phyloP scores from a whole-genome alignment of 768 basidiomycete species.

The Mycena venus region DNA sequence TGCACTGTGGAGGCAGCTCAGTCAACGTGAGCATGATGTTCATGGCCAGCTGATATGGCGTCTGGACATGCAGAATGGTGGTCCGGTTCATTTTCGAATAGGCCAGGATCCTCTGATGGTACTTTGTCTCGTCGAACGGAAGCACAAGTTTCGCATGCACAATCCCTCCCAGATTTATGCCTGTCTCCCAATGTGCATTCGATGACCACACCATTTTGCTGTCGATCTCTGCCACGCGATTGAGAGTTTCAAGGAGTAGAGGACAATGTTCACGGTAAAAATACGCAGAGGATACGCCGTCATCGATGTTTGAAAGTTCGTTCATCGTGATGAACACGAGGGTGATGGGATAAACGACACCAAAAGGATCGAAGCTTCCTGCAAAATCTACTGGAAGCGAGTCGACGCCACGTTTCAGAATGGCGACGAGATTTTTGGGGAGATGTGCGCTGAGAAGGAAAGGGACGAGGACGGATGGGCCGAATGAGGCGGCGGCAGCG shows the following conservation, averaged over 20 bases:
- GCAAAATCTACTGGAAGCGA: conserved; percentile 14
- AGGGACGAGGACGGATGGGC: conserved; percentile 8
- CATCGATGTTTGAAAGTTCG: conserved; percentile 1
- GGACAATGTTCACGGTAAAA: conserved; percentile 27
- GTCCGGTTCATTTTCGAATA: neutral
- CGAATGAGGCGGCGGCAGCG: conserved; percentile 14
- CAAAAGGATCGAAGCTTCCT: neutral
- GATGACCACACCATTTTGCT: neutral
- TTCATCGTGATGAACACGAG: conserved; percentile 15
- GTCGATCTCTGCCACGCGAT: conserved; percentile 18
- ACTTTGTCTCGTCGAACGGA: conserved; percentile 22
- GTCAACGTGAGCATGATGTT: conserved; percentile 26
- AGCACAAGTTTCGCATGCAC: conserved; percentile 29
- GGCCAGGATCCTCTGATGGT: conserved; percentile 9
- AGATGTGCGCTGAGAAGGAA: conserved; percentile 30
- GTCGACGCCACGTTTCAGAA: conserved; percentile 27
- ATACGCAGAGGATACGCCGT: conserved; percentile 26
- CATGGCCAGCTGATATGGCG: conserved; percentile 19
- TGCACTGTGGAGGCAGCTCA: conserved; percentile 25
- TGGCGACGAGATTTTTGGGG: conserved; percentile 26
- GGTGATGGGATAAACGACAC: conserved; percentile 22
- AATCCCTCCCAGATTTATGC: conserved; percentile 1
- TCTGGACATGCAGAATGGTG: conserved; percentile 11
- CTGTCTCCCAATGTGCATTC: neutral
- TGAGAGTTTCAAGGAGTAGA: conserved; percentile 18